A percentile compares a stretch with the other conserved stretches of the same genome.
Evolutionary conservation across 148 eudicot species (phyloP).

Genomic region (Pouteria glomerata): DNA sequence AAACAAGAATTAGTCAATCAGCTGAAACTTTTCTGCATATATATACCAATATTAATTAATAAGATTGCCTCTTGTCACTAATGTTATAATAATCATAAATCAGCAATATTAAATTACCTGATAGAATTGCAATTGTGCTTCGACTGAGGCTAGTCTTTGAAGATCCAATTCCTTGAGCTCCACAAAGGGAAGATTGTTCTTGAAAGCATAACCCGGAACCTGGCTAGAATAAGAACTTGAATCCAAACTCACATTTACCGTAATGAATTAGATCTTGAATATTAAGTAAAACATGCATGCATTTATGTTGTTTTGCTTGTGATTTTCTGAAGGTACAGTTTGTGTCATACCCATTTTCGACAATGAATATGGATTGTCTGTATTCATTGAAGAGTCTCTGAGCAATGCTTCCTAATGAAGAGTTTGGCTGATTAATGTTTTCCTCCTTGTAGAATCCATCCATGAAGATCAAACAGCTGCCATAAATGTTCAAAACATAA

Average conservation of each 20-base stretch:
- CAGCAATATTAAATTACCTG: conserved; percentile 36
- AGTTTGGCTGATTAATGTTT: conserved; percentile 23
- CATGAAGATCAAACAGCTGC: conserved; percentile 45
- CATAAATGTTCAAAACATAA: too few relatives aligned
- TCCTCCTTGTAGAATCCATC: conserved; percentile 54
- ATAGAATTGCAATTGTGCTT: conserved; percentile 64
- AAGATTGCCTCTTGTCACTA: too few relatives aligned
- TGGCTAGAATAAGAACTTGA: conserved; percentile 27
- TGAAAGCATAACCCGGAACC: conserved; percentile 82
- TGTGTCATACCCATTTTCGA: conserved; percentile 21
- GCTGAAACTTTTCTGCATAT: too few relatives aligned
- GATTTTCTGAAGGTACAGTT: background rate
- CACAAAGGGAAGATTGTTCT: conserved; percentile 32
- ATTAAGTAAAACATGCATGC: too few relatives aligned
- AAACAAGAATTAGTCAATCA: too few relatives aligned
- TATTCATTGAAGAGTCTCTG: conserved; percentile 48
- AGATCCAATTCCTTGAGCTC: conserved; percentile 52
- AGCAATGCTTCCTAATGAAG: conserved; percentile 38
- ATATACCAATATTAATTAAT: too few relatives aligned
- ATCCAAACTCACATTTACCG: too few relatives aligned
- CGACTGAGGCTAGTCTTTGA: conserved; percentile 33
- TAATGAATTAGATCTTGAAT: too few relatives aligned
- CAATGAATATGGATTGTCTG: conserved; percentile 14
- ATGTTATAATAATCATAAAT: too few relatives aligned
- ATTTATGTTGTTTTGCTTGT: too few relatives aligned